phyloP scores from a whole-genome alignment of 2,329 filamentous ascomycete genomes.

The Fragosphaeria purpurea region DNA sequence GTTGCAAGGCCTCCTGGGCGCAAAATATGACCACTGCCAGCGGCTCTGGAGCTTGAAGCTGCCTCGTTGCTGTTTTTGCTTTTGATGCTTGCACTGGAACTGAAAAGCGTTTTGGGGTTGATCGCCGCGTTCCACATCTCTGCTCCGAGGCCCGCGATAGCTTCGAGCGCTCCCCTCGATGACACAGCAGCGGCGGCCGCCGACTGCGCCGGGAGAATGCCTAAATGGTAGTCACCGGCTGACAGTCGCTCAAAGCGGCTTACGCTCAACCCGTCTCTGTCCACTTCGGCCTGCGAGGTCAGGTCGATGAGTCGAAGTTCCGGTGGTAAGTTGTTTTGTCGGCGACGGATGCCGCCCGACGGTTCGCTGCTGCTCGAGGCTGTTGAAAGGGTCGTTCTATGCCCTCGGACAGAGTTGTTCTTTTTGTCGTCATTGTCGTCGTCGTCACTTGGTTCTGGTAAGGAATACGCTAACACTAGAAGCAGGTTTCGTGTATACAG shows the following conservation, averaged over 20 bases:
- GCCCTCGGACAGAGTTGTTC: constrained; percentile 18
- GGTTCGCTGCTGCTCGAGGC: constrained; percentile 46
- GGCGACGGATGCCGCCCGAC: constrained; percentile 55
- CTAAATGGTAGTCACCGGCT: constrained; percentile 85
- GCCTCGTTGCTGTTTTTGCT: constrained; percentile 53
- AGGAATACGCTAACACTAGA: constrained; percentile 83
- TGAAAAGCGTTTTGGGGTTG: constrained; percentile 79
- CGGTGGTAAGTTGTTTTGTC: constrained; percentile 72
- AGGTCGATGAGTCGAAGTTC: constrained; percentile 89
- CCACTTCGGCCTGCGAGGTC: constrained; percentile 73
- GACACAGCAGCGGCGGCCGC: constrained; percentile 54
- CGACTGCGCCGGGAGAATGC: constrained; percentile 64
- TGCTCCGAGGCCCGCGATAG: constrained; percentile 58
- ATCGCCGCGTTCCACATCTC: constrained; percentile 88
- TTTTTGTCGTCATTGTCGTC: constrained; percentile 27
- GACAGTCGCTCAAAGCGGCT: constrained; percentile 80
- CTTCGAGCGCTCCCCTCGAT: constrained; percentile 65
- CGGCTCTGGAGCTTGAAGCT: constrained; percentile 36
- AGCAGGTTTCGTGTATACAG: constrained; percentile 89
- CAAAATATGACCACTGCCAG: constrained; percentile 28
- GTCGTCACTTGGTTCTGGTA: constrained; percentile 59
- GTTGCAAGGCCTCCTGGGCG: constrained; percentile 10
- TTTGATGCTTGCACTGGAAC: constrained; percentile 68
- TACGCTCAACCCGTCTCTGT: constrained; percentile 76
- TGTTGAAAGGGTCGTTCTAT: constrained; percentile 33